Evolutionary conservation across 306 rosid genomes (phyloP), one percentile per base, ranked within the genome.

Genomic region (Corylus avellana): DNA sequence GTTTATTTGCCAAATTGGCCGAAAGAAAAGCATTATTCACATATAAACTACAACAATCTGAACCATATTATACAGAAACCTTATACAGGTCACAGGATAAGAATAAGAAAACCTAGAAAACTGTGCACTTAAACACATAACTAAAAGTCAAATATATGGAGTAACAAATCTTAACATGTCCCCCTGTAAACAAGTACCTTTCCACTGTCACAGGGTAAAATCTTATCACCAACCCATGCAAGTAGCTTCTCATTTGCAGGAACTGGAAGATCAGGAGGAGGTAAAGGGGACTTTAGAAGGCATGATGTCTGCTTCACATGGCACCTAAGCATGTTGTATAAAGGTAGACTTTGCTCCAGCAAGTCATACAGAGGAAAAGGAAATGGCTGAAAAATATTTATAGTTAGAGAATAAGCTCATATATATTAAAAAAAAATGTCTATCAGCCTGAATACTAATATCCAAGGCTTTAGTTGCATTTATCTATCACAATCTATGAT

Each of bases 181-280:
- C 51, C 42, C 50, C 62, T 29, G 18, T 69, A 61, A 47, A 17
- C 32, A 72, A 20, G 68, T 87, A 93, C 94, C 97, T 93, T 93
- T 74, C 92, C 97, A 84, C 91, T 85, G 56, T 93, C 91, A 17
- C 96, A 91, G 2, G 96, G 91, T 72, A 87, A 72, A 77, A 89
- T 91, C 86, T 88, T 91, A 81, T 93, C 92, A 79, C 92, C 94
- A 75, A 93, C 97, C 97, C 97, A 93, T 72, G 91, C 91, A 63
- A 93, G 92, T 73, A 91, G 86, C 85, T 91, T 93, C 79, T 85
- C 83, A 53, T 93, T 93, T 75, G 90, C 92, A 63, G 92, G 97
- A 78, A 89, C 91, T 12, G 94, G 96, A 87, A 91, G 96, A 84
- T 89, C 80, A 1, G 96, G 96, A 61, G 82, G 56, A 74, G 96